Evolutionary conservation across 495 filamentous ascomycete species (phyloP).

Genomic region (Choiromyces venosus): DNA sequence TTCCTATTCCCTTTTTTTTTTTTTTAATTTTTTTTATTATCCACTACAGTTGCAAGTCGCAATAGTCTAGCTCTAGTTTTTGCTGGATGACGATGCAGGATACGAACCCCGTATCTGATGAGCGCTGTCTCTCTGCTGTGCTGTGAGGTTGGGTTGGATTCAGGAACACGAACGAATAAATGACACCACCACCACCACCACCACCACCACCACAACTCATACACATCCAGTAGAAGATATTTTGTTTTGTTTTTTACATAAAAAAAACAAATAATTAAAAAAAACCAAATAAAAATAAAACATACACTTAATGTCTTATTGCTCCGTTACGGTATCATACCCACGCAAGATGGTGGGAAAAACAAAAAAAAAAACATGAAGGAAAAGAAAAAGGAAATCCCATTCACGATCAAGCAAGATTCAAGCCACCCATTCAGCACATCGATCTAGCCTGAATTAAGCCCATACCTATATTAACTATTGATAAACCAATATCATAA

Average conservation of each 20-base stretch:
- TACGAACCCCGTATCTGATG: background rate
- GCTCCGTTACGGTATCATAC: background rate
- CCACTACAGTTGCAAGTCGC: background rate
- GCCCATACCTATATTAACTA: background rate
- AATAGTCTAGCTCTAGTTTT: background rate
- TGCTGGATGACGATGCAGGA: background rate
- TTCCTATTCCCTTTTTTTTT: too few relatives aligned
- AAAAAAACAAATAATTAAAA: too few relatives aligned
- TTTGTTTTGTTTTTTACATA: background rate
- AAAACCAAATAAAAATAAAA: background rate
- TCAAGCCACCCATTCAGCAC: background rate
- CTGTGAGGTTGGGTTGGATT: background rate
- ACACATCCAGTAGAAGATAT: background rate
- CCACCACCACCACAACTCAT: too few relatives aligned
- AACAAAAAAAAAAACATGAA: background rate
- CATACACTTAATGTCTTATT: background rate
- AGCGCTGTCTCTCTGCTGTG: background rate
- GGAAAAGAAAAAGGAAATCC: background rate
- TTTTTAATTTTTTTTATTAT: too few relatives aligned
- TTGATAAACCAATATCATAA: background rate
- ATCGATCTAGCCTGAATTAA: background rate
- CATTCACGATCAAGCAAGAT: background rate
- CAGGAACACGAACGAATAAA: background rate
- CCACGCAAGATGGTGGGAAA: background rate
- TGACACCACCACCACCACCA: background rate